Evolutionary conservation across 805 yeast species (phyloP), one percentile per base, ranked within the genome.

Genomic region (Candida broadrunensis): DNA sequence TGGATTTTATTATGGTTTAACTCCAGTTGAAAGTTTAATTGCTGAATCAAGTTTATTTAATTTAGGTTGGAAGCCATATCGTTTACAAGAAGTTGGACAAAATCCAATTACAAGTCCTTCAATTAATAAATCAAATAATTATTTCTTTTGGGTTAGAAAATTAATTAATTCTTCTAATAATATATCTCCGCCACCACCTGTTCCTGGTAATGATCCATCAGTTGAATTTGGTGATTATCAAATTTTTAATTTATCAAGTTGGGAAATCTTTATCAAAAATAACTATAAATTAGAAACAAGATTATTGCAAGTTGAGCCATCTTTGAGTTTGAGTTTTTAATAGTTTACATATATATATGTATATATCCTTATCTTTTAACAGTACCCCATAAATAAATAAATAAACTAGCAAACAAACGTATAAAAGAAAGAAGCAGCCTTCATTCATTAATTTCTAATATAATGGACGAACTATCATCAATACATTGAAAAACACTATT

Each of bases 51-150:
- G 61, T 41, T 60, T 70, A 41, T 63, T 62, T 45, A 52, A 55
- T 37, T 51, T 69, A 33, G 73, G 73, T 2, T 70, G 75, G 75
- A 63, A 49, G 40, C 75, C 75, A 1, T 70, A 70, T 41, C 57
- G 41, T 41, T 46, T 48, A 38, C 52, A 40, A 37, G 26, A 44
- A 3, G 44, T 42, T 25, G 40, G 42, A 2, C 36, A 36, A 23
- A 21, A 38, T 25, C 30, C 15, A 11, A 30, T 38, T 12, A 35
- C 47, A 24, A 33, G 35, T 35, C 35, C 40, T 29, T 21, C 24
- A 7, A 7, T 21, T 6, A 16, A 19, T 19, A 34, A 44, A 21
- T 32, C 39, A 17, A 42, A 33, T 32, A 47, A 40, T 15, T 49
- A 39, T 35, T 42, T 37, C 24, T 52, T 57, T 38, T 63, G 69